Base-by-base conservation (phyloP, 768 basidiomycete species). In the Rhizopogon salebrosus region DNA sequence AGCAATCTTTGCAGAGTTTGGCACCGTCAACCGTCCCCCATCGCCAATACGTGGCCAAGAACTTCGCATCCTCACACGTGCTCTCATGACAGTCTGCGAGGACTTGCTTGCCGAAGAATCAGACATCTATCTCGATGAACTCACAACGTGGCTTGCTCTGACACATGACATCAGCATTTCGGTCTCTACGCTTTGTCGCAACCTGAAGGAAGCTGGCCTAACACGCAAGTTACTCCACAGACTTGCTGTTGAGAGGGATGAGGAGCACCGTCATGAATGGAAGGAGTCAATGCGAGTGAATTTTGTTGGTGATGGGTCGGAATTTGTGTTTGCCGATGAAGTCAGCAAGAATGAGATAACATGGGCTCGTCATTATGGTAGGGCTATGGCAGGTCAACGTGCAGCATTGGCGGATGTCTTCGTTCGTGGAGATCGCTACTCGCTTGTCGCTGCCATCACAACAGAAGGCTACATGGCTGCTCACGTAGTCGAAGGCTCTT, bases 381-480 rank as follows among this genome's bases (percentile, higher is more conserved):
- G 60, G 0, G 51, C 69, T 4, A 22, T 51, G 6, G 16, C 49
- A 3, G 69, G 72, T 16, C 13, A 53, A 45, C 48, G 43, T 1
- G 62, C 66, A 3, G 56, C 55, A 0, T 50, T 65, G 20, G n/a
- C 16, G 0, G 64, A 60, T 41, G 35, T 53, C 4, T 68, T 72
- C 54, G 53, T 61, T 26, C 55, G 60, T 10, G 68, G 72, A 11
- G 54, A 62, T 2, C 57, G 57, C 6, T 75, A 69, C 46, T 67
- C 61, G 22, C 52, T 75, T 22, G 54, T 73, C 23, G 65, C 69
- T 5, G 74, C 71, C 6, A 42, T 75, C 26, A 70, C 64, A 1
- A 41, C 55, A 0, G 59, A 70, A 41, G 74, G 74, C 9, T 73
- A 72, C 50, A 59, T 74, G 49, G 66, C 71, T 4, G 51, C 60